Conservation (phyloP, 2,329 filamentous ascomycete genomes). For the Monosporascus ibericus region DNA sequence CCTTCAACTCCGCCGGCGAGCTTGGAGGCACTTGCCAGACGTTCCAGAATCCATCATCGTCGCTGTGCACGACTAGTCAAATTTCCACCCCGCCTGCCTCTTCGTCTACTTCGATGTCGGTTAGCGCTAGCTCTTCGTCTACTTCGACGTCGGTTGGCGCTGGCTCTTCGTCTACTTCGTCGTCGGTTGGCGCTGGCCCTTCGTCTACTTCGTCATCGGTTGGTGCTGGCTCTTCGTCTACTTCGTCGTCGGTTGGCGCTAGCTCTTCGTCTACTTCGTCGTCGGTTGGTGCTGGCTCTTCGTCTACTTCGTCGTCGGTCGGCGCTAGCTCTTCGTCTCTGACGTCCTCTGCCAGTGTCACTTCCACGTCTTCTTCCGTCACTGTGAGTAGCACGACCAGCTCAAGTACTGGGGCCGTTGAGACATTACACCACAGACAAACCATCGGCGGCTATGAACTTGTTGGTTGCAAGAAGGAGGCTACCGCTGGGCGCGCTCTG, state of each 20-base stretch:
- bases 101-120: constrained; percentile 10
- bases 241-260: constrained; percentile 7
- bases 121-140: no score
- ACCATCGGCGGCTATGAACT: constrained; percentile 38
- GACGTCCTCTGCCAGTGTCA: constrained; percentile 2
- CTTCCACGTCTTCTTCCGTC: constrained; percentile 16
- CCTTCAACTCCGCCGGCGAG: constrained; percentile 41
- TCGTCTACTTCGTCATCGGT: constrained; percentile 9
- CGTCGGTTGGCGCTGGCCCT: constrained; percentile 1
- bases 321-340: background rate
- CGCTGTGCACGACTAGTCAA: constrained; percentile 16
- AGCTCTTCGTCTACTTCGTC: constrained; percentile 6
- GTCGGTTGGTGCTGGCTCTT: background rate
- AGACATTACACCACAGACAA: constrained; percentile 30
- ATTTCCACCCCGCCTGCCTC: constrained; percentile 11
- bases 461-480: constrained; percentile 45
- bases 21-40: constrained; percentile 37
- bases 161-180: constrained; percentile 4
- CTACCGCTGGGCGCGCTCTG: constrained; percentile 35
- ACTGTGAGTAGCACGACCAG: constrained; percentile 20
- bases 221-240: background rate
- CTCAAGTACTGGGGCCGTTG: constrained; percentile 21
- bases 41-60: constrained; percentile 31
- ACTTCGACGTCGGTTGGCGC: constrained; percentile 8
- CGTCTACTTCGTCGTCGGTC: constrained; percentile 10